Evolutionary conservation across 139 green algal species (phyloP).

Genomic region (Chlorella sorokiniana): DNA sequence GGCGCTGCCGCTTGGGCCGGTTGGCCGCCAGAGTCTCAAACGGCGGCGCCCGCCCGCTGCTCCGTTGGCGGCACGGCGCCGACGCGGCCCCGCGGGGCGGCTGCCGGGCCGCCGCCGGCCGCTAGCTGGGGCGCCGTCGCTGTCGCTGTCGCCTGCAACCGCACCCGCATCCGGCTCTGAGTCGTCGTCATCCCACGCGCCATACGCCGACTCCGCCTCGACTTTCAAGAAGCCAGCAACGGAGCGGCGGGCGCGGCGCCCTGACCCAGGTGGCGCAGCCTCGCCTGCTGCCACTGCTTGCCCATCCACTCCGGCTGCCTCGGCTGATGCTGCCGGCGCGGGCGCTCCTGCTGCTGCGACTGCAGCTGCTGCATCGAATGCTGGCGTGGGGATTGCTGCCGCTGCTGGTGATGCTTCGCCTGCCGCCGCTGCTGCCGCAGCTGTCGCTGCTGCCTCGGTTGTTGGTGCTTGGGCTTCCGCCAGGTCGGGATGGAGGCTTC

Average conservation of each 20-base stretch:
- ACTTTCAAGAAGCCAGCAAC: neutral
- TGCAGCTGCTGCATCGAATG: no score
- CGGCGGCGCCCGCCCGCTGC: neutral
- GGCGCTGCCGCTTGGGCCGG: conserved; percentile 15
- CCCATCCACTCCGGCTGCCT: neutral
- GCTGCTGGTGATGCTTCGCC: no score
- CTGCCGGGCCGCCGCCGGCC: neutral
- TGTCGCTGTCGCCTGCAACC: neutral
- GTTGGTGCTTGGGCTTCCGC: no score
- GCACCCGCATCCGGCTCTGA: neutral
- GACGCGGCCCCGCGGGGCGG: neutral
- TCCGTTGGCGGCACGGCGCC: neutral
- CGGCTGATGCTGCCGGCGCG: no score
- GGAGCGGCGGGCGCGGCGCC: neutral
- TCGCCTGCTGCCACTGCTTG: neutral
- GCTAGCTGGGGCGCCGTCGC: neutral
- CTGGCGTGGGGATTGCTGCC: no score
- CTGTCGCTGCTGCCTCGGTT: no score
- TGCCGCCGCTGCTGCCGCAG: no score
- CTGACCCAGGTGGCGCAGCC: neutral
- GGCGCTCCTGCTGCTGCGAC: no score
- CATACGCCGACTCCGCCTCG: neutral
- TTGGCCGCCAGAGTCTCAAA: neutral
- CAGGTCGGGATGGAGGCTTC: no score
- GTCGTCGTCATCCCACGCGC: neutral